phyloP scores from a whole-genome alignment of 768 basidiomycete genomes.

The Suillus hirtellus region DNA sequence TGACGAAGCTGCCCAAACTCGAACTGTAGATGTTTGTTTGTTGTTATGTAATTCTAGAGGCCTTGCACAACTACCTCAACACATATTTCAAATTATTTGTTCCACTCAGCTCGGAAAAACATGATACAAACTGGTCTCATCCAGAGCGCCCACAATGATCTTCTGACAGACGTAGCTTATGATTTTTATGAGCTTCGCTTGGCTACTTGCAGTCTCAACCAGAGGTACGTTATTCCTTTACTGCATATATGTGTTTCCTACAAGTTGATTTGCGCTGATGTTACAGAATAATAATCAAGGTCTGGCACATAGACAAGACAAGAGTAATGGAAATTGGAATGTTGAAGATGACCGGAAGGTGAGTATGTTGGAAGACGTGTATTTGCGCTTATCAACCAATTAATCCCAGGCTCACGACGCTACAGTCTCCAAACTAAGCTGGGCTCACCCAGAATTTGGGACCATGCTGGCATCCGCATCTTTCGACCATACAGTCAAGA shows the following conservation, averaged over 20 bases:
- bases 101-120: neutral
- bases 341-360: no score
- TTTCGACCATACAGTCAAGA: no score
- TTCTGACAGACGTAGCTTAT: constrained; percentile 84
- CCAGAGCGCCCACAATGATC: constrained; percentile 74
- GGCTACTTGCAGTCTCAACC: constrained; percentile 81
- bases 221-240: constrained; percentile 50
- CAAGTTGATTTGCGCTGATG: constrained; percentile 15
- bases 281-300: constrained; percentile 76
- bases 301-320: constrained; percentile 69
- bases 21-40: no score
- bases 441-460: no score
- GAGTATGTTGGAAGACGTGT: no score
- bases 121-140: constrained; percentile 85
- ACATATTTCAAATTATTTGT: neutral
- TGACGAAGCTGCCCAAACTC: no score
- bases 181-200: constrained; percentile 87
- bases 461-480: no score
- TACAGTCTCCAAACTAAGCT: no score
- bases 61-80: neutral
- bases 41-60: no score
- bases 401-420: no score
- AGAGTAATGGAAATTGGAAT: no score
- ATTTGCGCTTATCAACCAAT: no score
- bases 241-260: neutral